These are phyloP conservation scores for Syzygium jambos DNA, from an alignment of 345 rosid species.

Conservation along the genomic window DNA sequence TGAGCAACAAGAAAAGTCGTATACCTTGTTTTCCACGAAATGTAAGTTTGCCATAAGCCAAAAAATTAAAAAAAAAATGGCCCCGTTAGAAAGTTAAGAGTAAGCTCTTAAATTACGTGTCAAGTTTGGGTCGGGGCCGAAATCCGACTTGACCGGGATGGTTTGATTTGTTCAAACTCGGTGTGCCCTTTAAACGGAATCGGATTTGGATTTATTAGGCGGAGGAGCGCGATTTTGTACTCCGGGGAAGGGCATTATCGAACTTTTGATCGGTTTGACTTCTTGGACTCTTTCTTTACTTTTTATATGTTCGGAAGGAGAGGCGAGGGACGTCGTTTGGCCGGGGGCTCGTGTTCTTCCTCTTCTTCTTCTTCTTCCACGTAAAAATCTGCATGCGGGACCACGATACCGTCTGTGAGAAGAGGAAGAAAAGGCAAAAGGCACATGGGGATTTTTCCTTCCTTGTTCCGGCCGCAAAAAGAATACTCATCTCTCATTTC, in stretches of 20 bases:
- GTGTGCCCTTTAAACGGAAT: not conserved
- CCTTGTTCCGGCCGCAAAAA: not conserved
- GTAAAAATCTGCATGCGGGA: no score
- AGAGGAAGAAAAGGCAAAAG: no score
- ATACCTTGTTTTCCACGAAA: not conserved
- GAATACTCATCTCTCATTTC: not conserved
- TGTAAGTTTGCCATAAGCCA: not conserved
- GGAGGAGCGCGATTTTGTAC: not conserved
- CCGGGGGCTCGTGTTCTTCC: no score
- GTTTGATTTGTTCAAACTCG: not conserved
- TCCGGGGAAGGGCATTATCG: not conserved
- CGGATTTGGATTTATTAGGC: not conserved
- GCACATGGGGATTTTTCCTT: not conserved
- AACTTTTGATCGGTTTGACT: not conserved
- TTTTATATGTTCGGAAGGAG: no score
- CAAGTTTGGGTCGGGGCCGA: no score
- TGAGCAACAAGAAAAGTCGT: not conserved
- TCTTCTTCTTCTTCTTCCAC: no score
- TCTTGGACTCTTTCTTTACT: not conserved
- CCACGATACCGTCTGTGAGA: no score
- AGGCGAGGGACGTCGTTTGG: not conserved
- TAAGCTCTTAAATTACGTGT: no score
- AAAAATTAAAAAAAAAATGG: no score
- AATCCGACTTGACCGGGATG: no score
- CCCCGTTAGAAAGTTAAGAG: no score